Evolutionary conservation across 169 alveolate genomes (phyloP).

Genomic region (Fabrea salina): DNA sequence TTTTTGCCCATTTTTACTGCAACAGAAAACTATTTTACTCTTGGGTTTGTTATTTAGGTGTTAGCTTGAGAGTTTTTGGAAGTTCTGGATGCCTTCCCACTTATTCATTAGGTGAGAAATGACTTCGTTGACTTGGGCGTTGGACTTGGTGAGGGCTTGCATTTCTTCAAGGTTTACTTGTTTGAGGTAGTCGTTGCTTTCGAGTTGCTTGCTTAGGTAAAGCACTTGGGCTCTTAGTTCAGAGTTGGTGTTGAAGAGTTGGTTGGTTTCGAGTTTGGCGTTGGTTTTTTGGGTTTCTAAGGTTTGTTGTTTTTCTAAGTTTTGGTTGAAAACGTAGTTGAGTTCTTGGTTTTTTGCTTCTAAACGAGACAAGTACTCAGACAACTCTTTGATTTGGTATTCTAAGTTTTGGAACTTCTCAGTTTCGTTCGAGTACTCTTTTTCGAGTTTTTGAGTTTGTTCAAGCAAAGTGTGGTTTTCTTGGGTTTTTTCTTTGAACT

Average conservation of each 20-base stretch:
- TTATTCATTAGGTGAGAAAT: not conserved
- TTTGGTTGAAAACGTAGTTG: not conserved
- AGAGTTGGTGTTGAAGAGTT: not conserved
- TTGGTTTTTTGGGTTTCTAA: not conserved
- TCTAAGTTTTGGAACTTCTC: constrained; percentile 26
- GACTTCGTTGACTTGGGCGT: not conserved
- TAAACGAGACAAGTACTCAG: constrained; percentile 35
- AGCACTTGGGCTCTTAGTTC: constrained; percentile 8
- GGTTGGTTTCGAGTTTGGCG: not conserved
- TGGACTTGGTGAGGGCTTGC: not conserved
- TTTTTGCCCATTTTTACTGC: too few species aligned
- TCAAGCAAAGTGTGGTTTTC: constrained; percentile 34
- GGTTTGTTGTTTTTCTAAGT: not conserved
- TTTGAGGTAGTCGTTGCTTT: not conserved
- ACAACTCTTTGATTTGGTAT: constrained; percentile 25
- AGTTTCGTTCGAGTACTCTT: constrained; percentile 34
- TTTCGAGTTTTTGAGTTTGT: constrained; percentile 14
- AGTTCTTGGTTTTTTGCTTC: not conserved
- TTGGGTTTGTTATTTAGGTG: too few species aligned
- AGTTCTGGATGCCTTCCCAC: constrained; percentile 14
- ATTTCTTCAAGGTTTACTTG: constrained; percentile 15
- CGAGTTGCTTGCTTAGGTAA: not conserved
- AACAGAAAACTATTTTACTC: too few species aligned
- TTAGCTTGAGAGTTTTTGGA: too few species aligned
- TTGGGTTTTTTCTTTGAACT: constrained; percentile 19